Conservation (phyloP, 1,139 yeast species). For the Diutina mesorugosa region DNA sequence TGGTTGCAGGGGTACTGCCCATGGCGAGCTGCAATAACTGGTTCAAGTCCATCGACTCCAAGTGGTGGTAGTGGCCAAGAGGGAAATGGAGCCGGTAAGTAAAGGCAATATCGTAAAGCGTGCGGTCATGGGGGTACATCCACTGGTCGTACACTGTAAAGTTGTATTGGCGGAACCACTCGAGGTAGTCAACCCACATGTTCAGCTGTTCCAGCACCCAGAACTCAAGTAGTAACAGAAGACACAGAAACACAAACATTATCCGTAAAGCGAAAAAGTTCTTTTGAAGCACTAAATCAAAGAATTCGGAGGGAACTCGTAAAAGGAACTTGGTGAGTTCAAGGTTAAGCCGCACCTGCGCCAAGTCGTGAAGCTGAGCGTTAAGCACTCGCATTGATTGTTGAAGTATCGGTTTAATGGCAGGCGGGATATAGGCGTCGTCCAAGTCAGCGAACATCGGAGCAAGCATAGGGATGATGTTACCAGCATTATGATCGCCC, state of each 20-base stretch:
- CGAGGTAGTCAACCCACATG: slow-evolving; percentile 17
- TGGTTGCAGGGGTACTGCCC: neutral
- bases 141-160: slow-evolving; percentile 20
- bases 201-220: slow-evolving; percentile 10
- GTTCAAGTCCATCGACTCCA: neutral
- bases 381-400: slow-evolving; percentile 8
- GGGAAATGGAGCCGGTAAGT: neutral
- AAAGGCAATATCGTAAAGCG: neutral
- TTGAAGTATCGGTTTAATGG: slow-evolving; percentile 6
- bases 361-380: slow-evolving; percentile 8
- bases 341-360: slow-evolving; percentile 12
- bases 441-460: slow-evolving; percentile 5
- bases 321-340: slow-evolving; percentile 19
- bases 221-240: slow-evolving; percentile 12
- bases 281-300: slow-evolving; percentile 10
- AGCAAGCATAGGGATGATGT: slow-evolving; percentile 3
- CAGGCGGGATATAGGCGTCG: slow-evolving; percentile 7
- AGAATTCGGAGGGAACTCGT: slow-evolving; percentile 9
- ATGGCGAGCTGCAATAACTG: neutral
- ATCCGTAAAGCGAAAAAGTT: slow-evolving; percentile 15
- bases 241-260: slow-evolving; percentile 12
- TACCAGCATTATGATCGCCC: neutral
- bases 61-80: neutral
- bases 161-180: slow-evolving; percentile 11
- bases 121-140: slow-evolving; percentile 17